Conservation (phyloP, 2,329 filamentous ascomycete species). For the Talaromyces sp. region DNA sequence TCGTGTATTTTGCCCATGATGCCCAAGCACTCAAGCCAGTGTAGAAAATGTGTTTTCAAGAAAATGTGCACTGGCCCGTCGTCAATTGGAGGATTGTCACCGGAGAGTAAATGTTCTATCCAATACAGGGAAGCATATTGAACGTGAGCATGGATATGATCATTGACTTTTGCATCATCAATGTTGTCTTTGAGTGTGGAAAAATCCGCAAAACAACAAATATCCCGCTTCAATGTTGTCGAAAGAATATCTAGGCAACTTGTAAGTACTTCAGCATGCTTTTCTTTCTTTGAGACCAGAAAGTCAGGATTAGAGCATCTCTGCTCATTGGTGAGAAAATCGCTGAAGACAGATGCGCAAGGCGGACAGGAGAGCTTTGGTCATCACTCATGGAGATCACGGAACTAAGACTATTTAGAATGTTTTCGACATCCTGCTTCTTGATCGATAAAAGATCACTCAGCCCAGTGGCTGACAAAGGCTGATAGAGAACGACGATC, state of each 20-base stretch:
- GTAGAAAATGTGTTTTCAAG: background rate
- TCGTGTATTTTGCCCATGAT: background rate
- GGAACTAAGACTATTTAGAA: background rate
- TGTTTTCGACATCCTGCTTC: background rate
- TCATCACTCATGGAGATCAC: background rate
- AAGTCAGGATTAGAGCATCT: background rate
- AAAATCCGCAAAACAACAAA: background rate
- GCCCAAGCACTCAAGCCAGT: constrained; percentile 2
- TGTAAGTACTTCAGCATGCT: background rate
- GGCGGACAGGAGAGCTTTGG: background rate
- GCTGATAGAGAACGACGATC: background rate
- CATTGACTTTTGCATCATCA: background rate
- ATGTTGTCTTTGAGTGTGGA: background rate
- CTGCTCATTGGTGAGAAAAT: background rate
- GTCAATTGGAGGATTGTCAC: background rate
- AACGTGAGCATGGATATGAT: background rate
- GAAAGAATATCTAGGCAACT: background rate
- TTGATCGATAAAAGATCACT: background rate
- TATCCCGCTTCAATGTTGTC: background rate
- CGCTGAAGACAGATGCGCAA: background rate
- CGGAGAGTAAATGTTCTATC: background rate
- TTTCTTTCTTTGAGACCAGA: background rate
- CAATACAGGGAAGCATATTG: constrained; percentile 1
- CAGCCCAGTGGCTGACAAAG: background rate
- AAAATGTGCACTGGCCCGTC: background rate